Percentiles rank a stretch among this genome's conserved stretches.
These are phyloP conservation scores for Geranomyces variabilis DNA, from an alignment of 192 early-diverging fungal species.

Conservation along the genomic window DNA sequence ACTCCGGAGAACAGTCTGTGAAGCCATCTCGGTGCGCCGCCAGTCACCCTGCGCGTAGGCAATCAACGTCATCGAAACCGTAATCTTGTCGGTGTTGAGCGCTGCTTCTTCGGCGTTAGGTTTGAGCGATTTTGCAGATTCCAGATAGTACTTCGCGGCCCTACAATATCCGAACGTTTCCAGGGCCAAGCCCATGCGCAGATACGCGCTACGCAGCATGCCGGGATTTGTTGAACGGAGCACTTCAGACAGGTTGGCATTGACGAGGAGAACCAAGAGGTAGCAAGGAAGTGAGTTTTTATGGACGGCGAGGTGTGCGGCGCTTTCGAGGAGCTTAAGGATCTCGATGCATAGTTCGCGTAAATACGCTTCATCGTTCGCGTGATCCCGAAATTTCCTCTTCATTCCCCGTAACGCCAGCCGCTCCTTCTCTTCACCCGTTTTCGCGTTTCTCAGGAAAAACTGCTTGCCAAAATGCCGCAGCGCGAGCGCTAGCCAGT, in stretches of 20 bases:
- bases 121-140: neutral
- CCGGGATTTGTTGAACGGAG: neutral
- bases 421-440: neutral
- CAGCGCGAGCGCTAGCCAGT: neutral
- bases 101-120: neutral
- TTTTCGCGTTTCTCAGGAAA: neutral
- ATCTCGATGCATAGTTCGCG: neutral
- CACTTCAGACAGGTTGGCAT: neutral
- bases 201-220: neutral
- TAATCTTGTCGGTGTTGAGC: neutral
- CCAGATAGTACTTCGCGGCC: neutral
- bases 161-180: conserved; percentile 1
- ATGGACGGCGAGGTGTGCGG: conserved; percentile 16
- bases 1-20: neutral
- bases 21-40: neutral
- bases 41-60: neutral
- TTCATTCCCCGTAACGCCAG: neutral
- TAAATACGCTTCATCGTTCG: neutral
- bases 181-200: conserved; percentile 3
- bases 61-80: neutral
- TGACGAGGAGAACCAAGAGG: neutral
- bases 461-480: neutral
- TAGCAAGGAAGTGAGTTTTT: conserved; percentile 2
- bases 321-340: conserved; percentile 8
- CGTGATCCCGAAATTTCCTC: neutral